phyloP scores from a whole-genome alignment of 2,329 filamentous ascomycete species.

The Aspergillus persii region DNA sequence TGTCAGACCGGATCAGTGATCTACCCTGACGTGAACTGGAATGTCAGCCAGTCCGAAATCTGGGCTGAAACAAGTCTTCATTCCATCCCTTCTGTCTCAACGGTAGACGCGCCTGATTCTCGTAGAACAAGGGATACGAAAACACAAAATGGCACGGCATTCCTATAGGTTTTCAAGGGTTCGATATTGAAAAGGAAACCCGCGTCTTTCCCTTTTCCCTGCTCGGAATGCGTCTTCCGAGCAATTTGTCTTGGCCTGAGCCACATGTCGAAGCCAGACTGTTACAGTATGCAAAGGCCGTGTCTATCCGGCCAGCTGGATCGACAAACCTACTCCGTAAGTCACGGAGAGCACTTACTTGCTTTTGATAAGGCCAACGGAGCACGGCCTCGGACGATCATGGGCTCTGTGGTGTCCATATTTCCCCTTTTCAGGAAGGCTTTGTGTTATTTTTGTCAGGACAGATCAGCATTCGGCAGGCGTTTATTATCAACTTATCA shows the following conservation, averaged over 20 bases:
- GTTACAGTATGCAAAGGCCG: background rate
- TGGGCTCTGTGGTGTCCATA: background rate
- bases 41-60: background rate
- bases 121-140: background rate
- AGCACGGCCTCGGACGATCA: background rate
- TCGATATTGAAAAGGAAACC: background rate
- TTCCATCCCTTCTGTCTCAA: constrained; percentile 18
- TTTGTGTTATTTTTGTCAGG: background rate
- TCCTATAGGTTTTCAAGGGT: background rate
- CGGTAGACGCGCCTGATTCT: background rate
- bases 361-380: background rate
- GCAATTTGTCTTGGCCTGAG: background rate
- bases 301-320: background rate
- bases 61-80: constrained; percentile 12
- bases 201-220: background rate
- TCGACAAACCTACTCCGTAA: background rate
- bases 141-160: background rate
- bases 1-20: background rate
- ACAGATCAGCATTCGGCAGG: background rate
- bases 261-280: background rate
- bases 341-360: background rate
- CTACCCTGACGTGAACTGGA: constrained; percentile 7
- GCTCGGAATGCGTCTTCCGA: background rate
- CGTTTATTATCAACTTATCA: background rate
- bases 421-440: background rate